Percentiles rank a stretch among this genome's conserved stretches.
phyloP scores from a whole-genome alignment of 2,329 filamentous ascomycete genomes.

The Geosmithia morbida region DNA sequence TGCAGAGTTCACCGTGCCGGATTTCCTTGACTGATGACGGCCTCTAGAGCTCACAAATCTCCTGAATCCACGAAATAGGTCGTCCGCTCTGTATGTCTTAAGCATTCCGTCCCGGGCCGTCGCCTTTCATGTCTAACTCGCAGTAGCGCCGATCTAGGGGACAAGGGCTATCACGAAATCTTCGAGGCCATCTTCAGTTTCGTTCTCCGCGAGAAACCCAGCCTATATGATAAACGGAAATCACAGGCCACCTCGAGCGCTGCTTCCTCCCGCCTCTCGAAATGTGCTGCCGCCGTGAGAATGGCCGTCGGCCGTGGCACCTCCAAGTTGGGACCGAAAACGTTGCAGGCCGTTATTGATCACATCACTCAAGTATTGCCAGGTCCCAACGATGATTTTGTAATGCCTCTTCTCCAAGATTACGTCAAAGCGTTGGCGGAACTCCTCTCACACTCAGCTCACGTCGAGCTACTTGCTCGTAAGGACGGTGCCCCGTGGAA shows the following conservation, averaged over 20 bases:
- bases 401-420: conserved; percentile 56
- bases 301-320: conserved; percentile 56
- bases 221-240: conserved; percentile 40
- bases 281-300: conserved; percentile 58
- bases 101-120: not conserved
- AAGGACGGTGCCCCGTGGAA: conserved; percentile 49
- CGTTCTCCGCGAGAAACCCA: conserved; percentile 51
- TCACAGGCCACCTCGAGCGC: conserved; percentile 27
- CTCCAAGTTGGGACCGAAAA: conserved; percentile 56
- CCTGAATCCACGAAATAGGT: conserved; percentile 20
- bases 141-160: conserved; percentile 35
- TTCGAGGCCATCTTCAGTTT: conserved; percentile 68
- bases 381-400: conserved; percentile 42
- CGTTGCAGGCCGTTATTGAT: conserved; percentile 62
- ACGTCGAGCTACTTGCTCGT: conserved; percentile 63
- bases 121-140: not conserved
- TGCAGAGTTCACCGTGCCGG: not conserved
- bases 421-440: conserved; percentile 64
- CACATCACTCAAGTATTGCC: conserved; percentile 68
- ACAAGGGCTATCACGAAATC: conserved; percentile 69
- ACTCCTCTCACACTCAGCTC: conserved; percentile 58
- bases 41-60: conserved; percentile 20
- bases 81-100: conserved; percentile 18
- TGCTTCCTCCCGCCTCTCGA: conserved; percentile 43
- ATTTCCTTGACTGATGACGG: not conserved